Evolutionary conservation across 495 filamentous ascomycete species (phyloP), one percentile per base, ranked within the genome.

Genomic region (Letharia columbiana): DNA sequence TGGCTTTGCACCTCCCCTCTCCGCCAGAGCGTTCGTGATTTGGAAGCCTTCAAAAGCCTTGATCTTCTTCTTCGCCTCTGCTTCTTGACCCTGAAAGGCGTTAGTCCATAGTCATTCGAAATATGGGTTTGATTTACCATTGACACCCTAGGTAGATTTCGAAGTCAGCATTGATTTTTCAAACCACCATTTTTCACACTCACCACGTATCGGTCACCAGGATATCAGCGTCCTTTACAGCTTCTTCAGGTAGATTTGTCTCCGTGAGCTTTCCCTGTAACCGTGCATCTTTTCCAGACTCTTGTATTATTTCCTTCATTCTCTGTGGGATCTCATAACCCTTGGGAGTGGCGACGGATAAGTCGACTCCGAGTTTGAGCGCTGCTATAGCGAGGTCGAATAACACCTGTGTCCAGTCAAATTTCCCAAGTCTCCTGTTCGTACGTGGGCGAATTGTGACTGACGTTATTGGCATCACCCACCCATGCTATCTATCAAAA

Each of bases 391-490:
- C 90, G 45, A 98, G 80, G 74, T 98, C 94, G 74, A 90, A 96
- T 35, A 97, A 84, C 31, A 65, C 44, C 63, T 65, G 2, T 37
- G 7, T 33, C 17, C 13, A 10, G 63, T 65, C 44, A 65, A 57
- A 12, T 5, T 13, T 44, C 15, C 20, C 11, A 13, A 33, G 7
- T 33, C n/a, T 17, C 13, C 17, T 7, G 3, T 15, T 11, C 7
- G 1, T 17, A 15, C 13, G 8, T 37, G 62, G 17, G 7, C 1
- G 10, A 45, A 8, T 28, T 35, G 40, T 35, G 57, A 44, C 54
- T 57, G 45, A 98, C 93, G 70, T 98, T 98, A 78, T 97, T 98
- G 23, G 92, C 89, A 72, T 98, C 94, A 54, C 94, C 94, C 33
- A 98, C 81, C 94, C 94, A 98, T 9, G 94, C 92, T 65, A 98